Evolutionary conservation across 73 alveolate species (phyloP).

Genomic region (Uronychia setigera): DNA sequence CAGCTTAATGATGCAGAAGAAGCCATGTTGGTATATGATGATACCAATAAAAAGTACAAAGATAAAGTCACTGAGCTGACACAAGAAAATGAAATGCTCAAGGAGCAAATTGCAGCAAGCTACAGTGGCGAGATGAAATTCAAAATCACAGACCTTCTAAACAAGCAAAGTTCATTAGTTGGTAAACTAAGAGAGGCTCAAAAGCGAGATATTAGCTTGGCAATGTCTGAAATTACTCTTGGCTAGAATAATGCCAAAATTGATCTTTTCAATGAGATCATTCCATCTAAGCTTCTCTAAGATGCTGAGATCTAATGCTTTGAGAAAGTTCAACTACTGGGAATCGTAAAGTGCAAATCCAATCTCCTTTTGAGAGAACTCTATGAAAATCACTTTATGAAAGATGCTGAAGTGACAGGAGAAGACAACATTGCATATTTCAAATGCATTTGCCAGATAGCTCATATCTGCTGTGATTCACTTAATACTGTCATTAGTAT

Average conservation of each 20-base stretch:
- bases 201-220: slow-evolving; percentile 43
- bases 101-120: slow-evolving; percentile 39
- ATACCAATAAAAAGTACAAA: slow-evolving; percentile 38
- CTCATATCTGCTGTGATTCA: slow-evolving; percentile 5
- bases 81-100: slow-evolving; percentile 29
- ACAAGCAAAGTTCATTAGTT: slow-evolving; percentile 32
- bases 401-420: neutral
- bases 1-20: slow-evolving; percentile 39
- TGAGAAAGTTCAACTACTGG: slow-evolving; percentile 35
- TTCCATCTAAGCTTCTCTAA: slow-evolving; percentile 42
- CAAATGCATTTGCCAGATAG: slow-evolving; percentile 19
- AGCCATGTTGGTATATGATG: slow-evolving; percentile 42
- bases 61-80: slow-evolving; percentile 50
- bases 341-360: slow-evolving; percentile 44
- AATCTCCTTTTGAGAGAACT: slow-evolving; percentile 40
- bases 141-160: slow-evolving; percentile 37
- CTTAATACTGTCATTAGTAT: neutral
- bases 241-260: slow-evolving; percentile 46
- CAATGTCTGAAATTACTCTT: slow-evolving; percentile 44
- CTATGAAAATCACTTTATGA: slow-evolving; percentile 44
- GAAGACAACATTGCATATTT: slow-evolving; percentile 16
- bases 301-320: slow-evolving; percentile 44
- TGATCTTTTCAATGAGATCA: slow-evolving; percentile 25
- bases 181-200: slow-evolving; percentile 51
- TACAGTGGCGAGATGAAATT: slow-evolving; percentile 53